phyloP scores from a whole-genome alignment of 1,139 yeast genomes.

The Sugiyamaella castrensis region DNA sequence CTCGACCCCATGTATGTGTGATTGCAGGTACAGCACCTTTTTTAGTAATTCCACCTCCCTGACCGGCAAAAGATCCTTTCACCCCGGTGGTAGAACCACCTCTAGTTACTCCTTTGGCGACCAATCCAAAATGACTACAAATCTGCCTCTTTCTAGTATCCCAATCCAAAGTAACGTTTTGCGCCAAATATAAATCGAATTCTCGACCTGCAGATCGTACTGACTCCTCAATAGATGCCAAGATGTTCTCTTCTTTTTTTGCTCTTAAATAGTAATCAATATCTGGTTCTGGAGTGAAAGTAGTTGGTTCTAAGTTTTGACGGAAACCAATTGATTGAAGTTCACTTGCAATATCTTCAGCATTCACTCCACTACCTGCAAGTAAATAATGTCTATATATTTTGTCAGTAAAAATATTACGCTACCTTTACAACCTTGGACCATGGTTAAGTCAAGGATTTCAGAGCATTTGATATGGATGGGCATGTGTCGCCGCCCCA shows the following conservation, averaged over 20 bases:
- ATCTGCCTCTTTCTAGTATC: slow-evolving; percentile 68
- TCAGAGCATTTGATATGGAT: too few relatives aligned
- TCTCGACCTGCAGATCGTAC: slow-evolving; percentile 72
- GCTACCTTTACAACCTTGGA: too few relatives aligned
- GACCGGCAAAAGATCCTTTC: not conserved
- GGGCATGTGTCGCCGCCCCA: too few relatives aligned
- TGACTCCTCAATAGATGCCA: slow-evolving; percentile 81
- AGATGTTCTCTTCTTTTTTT: slow-evolving; percentile 78
- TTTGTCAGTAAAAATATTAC: not conserved
- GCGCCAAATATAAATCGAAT: slow-evolving; percentile 72
- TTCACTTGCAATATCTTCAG: slow-evolving; percentile 80
- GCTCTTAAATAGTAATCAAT: slow-evolving; percentile 46
- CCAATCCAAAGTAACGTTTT: slow-evolving; percentile 82
- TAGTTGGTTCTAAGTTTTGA: slow-evolving; percentile 29
- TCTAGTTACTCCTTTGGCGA: slow-evolving; percentile 14
- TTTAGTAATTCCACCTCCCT: slow-evolving; percentile 6
- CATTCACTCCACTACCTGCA: slow-evolving; percentile 86
- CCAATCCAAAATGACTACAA: slow-evolving; percentile 62
- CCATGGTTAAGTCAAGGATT: too few relatives aligned
- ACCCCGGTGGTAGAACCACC: not conserved
- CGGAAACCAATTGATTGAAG: slow-evolving; percentile 34
- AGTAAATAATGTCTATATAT: slow-evolving; percentile 60
- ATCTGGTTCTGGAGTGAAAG: slow-evolving; percentile 30
- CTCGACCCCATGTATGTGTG: slow-evolving; percentile 33
- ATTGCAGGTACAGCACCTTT: not conserved